These are phyloP conservation scores for Adansonia gregorii DNA, from an alignment of 441 rosid genomes.

Conservation along the genomic window DNA sequence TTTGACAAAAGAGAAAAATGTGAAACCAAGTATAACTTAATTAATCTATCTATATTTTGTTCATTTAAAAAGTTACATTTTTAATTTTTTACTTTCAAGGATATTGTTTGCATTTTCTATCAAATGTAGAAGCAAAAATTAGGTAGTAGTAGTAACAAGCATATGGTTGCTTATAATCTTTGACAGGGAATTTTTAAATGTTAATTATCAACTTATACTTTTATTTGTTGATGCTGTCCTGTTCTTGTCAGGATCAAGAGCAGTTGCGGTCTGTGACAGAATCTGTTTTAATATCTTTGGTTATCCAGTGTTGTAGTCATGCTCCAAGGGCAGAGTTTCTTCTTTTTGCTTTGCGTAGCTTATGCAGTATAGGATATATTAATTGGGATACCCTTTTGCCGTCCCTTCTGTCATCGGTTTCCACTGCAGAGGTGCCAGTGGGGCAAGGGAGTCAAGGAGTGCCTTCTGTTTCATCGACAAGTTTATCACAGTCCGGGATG, in stretches of 20 bases:
- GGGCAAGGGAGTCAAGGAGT: conserved; percentile 65
- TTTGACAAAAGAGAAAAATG: not conserved
- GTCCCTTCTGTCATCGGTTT: conserved; percentile 81
- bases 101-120: not conserved
- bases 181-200: conserved; percentile 8
- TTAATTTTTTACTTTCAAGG: not conserved
- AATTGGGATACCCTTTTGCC: conserved; percentile 92
- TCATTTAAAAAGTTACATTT: not conserved
- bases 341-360: conserved; percentile 79
- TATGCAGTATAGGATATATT: conserved; percentile 73
- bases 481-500: conserved; percentile 66
- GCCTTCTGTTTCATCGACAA: conserved; percentile 57
- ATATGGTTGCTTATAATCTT: not conserved
- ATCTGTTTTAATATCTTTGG: conserved; percentile 78
- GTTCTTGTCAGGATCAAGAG: conserved; percentile 72
- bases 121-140: conserved; percentile 10
- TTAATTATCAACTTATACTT: not conserved
- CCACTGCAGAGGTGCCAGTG: conserved; percentile 67
- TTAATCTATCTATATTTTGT: not conserved
- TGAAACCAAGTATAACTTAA: not conserved
- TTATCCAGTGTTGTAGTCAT: conserved; percentile 78
- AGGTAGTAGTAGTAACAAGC: not conserved
- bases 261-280: conserved; percentile 84
- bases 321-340: conserved; percentile 93
- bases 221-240: conserved; percentile 21